Percentiles rank a stretch among this genome's conserved stretches.
Evolutionary conservation across 2,329 filamentous ascomycete species (phyloP).

Genomic region (Coniochaeta sp.): DNA sequence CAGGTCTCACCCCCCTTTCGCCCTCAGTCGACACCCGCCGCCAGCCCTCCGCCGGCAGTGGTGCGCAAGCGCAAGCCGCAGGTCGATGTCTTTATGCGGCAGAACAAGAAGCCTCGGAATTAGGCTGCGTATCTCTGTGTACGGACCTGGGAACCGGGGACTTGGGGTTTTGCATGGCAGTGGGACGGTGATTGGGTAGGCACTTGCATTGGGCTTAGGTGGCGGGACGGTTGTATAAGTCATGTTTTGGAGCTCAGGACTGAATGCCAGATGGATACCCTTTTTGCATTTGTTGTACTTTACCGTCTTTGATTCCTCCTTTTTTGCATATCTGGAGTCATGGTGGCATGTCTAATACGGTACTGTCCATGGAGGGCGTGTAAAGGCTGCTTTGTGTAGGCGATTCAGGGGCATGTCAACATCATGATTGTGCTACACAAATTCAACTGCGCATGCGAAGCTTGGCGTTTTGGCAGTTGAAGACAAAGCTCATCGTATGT

Average conservation of each 20-base stretch:
- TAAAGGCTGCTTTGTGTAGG: background rate
- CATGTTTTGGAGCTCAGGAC: background rate
- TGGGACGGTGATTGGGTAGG: background rate
- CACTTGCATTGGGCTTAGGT: background rate
- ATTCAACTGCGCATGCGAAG: too few relatives aligned
- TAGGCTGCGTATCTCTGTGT: background rate
- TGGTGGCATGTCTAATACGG: background rate
- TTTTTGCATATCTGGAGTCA: background rate
- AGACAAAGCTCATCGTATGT: too few relatives aligned
- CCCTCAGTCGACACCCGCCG: conserved; percentile 6
- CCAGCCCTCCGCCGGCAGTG: conserved; percentile 6
- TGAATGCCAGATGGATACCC: background rate
- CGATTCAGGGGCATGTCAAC: background rate
- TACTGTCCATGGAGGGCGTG: background rate
- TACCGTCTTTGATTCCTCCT: background rate
- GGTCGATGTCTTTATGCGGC: conserved; percentile 43
- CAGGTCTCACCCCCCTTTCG: conserved; percentile 4
- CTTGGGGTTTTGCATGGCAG: background rate
- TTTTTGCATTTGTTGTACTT: background rate
- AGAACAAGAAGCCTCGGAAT: conserved; percentile 14
- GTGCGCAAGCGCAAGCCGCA: conserved; percentile 31
- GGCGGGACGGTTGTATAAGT: background rate
- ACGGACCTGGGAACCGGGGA: background rate
- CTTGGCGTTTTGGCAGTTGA: too few relatives aligned
- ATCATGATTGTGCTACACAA: background rate